Conservation (phyloP, 306 rosid species). For the Cicer pinnatifidum region DNA sequence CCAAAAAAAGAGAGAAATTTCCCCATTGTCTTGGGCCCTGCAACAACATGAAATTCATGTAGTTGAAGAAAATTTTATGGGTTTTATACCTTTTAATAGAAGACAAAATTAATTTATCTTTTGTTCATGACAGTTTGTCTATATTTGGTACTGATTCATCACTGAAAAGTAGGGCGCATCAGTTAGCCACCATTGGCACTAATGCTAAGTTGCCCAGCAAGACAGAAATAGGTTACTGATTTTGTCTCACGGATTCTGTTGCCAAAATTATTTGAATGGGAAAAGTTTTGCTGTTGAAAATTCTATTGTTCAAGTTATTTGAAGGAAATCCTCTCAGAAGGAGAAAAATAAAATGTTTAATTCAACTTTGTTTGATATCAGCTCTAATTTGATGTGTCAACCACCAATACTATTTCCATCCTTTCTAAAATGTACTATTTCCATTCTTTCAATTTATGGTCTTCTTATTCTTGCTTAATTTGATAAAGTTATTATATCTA, state of each 20-base stretch:
- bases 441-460: slow-evolving; percentile 15
- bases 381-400: slow-evolving; percentile 23
- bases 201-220: slow-evolving; percentile 41
- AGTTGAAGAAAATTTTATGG: slow-evolving; percentile 9
- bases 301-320: not conserved
- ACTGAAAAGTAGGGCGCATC: slow-evolving; percentile 48
- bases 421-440: slow-evolving; percentile 27
- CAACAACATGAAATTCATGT: slow-evolving; percentile 36
- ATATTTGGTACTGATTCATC: slow-evolving; percentile 44
- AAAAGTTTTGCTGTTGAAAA: slow-evolving; percentile 58
- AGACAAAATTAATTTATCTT: slow-evolving; percentile 27
- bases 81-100: slow-evolving; percentile 8
- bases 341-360: not conserved
- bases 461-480: not conserved
- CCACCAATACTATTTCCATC: slow-evolving; percentile 39
- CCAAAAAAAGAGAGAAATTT: not conserved
- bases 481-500: slow-evolving; percentile 6
- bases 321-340: slow-evolving; percentile 33
- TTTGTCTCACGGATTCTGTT: slow-evolving; percentile 43
- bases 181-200: slow-evolving; percentile 42
- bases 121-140: slow-evolving; percentile 52
- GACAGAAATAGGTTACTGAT: slow-evolving; percentile 47
- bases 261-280: slow-evolving; percentile 56
- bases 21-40: slow-evolving; percentile 9
- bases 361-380: slow-evolving; percentile 36